These are phyloP conservation scores for Macrophomina pseudophaseolina DNA, from an alignment of 2,329 filamentous ascomycete species.

Conservation along the genomic window DNA sequence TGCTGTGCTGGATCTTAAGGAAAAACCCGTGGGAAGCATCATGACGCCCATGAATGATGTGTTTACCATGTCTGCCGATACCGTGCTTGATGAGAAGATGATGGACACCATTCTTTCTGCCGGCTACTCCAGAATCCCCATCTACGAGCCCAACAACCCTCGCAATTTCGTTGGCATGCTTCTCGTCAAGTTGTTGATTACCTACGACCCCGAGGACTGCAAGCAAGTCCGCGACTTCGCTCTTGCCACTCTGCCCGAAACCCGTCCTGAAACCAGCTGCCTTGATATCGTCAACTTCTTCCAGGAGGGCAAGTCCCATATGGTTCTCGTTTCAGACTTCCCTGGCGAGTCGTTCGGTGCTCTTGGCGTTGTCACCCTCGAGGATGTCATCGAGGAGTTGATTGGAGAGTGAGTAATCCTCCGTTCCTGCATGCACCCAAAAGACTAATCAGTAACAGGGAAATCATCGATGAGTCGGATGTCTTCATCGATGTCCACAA, in stretches of 20 bases:
- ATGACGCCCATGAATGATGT: constrained; percentile 99
- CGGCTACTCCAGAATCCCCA: constrained; percentile 94
- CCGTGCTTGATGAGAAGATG: constrained; percentile 86
- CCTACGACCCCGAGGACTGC: constrained; percentile 93
- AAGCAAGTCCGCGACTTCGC: constrained; percentile 88
- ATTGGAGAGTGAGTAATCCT: constrained; percentile 82
- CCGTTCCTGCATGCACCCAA: neutral
- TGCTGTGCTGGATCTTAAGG: constrained; percentile 93
- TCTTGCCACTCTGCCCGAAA: constrained; percentile 92
- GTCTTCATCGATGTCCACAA: constrained; percentile 99
- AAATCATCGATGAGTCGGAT: constrained; percentile 98
- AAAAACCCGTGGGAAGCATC: constrained; percentile 90
- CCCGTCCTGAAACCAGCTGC: constrained; percentile 92
- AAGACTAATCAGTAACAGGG: constrained; percentile 57
- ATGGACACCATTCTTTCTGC: constrained; percentile 94
- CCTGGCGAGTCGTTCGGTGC: constrained; percentile 92
- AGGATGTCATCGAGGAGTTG: constrained; percentile 97
- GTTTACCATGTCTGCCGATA: constrained; percentile 95
- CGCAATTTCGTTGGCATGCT: constrained; percentile 97
- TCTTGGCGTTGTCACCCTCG: constrained; percentile 90
- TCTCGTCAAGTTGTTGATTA: constrained; percentile 97
- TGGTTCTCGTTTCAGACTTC: constrained; percentile 91
- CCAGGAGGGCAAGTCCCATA: constrained; percentile 98
- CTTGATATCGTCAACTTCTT: constrained; percentile 99
- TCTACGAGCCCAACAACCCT: constrained; percentile 82